A percentile compares a stretch with the other conserved stretches of the same genome.
Conservation (phyloP, 768 basidiomycete species). For the Lactifluus rugatus region DNA sequence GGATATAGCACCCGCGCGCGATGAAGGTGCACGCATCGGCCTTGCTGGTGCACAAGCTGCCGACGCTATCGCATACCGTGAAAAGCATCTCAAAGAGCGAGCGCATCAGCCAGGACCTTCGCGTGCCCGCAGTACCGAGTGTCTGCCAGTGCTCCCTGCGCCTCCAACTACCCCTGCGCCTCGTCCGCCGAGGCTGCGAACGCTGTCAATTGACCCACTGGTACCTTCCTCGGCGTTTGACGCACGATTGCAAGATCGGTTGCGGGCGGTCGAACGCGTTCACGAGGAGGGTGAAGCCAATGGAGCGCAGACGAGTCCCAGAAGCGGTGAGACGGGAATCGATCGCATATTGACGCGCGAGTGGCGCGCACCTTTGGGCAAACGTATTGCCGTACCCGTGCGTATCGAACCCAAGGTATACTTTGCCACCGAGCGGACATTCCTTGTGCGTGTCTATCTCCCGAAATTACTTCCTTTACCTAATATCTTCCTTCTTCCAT, state of each 20-base stretch:
- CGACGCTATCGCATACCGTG: slow-evolving; percentile 80
- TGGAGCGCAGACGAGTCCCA: slow-evolving; percentile 24
- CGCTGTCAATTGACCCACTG: slow-evolving; percentile 76
- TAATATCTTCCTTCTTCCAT: not conserved
- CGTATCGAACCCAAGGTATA: slow-evolving; percentile 97
- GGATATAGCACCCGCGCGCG: slow-evolving; percentile 54
- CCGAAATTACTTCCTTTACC: not conserved
- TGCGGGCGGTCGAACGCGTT: slow-evolving; percentile 39
- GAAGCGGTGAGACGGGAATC: slow-evolving; percentile 23
- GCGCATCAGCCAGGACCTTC: slow-evolving; percentile 24
- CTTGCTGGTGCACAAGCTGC: slow-evolving; percentile 64
- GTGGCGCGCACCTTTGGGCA: slow-evolving; percentile 76
- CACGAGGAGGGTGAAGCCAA: slow-evolving; percentile 28
- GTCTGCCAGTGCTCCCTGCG: slow-evolving; percentile 31
- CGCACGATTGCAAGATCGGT: slow-evolving; percentile 63
- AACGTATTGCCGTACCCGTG: slow-evolving; percentile 88
- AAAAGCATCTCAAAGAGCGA: slow-evolving; percentile 57
- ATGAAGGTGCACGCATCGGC: slow-evolving; percentile 77
- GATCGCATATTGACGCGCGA: slow-evolving; percentile 54
- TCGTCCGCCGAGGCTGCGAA: slow-evolving; percentile 1
- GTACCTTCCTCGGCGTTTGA: slow-evolving; percentile 77
- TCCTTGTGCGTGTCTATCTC: slow-evolving; percentile 52
- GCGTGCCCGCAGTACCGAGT: slow-evolving; percentile 24
- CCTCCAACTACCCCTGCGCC: slow-evolving; percentile 23
- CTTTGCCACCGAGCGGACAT: slow-evolving; percentile 92